Evolutionary conservation across 257 asterid genomes (phyloP).

Genomic region (Solanum bukasovii): DNA sequence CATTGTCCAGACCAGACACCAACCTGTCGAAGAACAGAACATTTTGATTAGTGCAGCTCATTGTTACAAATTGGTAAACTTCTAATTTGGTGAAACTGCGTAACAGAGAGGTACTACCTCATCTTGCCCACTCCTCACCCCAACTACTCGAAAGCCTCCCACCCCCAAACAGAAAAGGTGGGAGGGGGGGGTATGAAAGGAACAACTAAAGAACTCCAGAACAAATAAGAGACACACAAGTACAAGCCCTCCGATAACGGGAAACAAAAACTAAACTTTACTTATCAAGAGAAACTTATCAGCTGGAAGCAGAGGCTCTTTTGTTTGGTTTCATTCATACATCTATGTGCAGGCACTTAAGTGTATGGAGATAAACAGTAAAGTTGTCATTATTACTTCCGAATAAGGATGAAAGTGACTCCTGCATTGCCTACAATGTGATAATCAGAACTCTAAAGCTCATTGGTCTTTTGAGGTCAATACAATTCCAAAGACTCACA

Average conservation of each 20-base stretch:
- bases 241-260: neutral
- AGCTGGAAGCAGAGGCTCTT: neutral
- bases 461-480: neutral
- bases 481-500: neutral
- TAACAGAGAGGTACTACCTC: neutral
- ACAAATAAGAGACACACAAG: neutral
- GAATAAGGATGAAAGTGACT: neutral
- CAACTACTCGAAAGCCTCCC: neutral
- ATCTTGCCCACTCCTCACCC: neutral
- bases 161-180: neutral
- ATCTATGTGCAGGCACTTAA: neutral
- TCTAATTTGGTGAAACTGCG: neutral
- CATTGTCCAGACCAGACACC: slow-evolving; percentile 51
- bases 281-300: neutral
- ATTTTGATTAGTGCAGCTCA: neutral
- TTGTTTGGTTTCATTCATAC: neutral
- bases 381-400: neutral
- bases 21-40: slow-evolving; percentile 33
- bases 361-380: neutral
- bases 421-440: neutral
- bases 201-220: neutral
- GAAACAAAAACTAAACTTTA: neutral
- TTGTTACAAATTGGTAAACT: neutral
- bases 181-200: neutral
- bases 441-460: neutral